These are phyloP conservation scores for Pseudomassariella vexata DNA, from an alignment of 2,329 filamentous ascomycete genomes.

Conservation along the genomic window DNA sequence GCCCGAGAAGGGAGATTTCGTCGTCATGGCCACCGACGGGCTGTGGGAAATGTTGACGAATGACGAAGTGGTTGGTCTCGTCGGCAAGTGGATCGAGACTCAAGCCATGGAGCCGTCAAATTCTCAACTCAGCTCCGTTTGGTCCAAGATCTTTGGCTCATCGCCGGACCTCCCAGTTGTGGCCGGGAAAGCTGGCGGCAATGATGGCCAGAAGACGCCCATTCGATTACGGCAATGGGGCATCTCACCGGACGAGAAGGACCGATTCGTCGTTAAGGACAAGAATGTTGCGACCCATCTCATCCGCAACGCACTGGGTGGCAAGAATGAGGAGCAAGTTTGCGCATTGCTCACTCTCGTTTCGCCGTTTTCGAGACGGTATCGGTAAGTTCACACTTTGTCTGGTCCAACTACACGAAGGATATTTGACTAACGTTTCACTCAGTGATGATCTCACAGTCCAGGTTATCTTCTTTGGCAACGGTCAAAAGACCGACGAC, in stretches of 20 bases:
- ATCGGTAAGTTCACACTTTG: constrained; percentile 57
- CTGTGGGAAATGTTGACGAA: constrained; percentile 99
- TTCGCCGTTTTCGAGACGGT: constrained; percentile 83
- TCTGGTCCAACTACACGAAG: not conserved
- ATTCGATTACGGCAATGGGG: constrained; percentile 91
- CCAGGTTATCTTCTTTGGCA: constrained; percentile 96
- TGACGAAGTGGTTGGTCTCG: constrained; percentile 92
- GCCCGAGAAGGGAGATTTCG: constrained; percentile 85
- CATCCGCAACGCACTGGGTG: constrained; percentile 89
- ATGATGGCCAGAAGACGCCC: constrained; percentile 74
- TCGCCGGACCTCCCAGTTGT: constrained; percentile 69
- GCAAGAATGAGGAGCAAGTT: constrained; percentile 88
- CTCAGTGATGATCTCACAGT: constrained; percentile 87
- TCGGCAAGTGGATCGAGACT: constrained; percentile 92
- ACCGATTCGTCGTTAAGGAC: constrained; percentile 89
- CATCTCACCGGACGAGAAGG: constrained; percentile 64
- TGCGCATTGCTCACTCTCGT: constrained; percentile 87
- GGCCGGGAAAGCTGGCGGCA: constrained; percentile 38
- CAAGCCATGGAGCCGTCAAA: constrained; percentile 47
- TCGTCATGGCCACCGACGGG: constrained; percentile 94
- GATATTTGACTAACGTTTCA: constrained; percentile 1
- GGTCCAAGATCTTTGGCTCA: constrained; percentile 59
- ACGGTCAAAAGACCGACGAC: constrained; percentile 68
- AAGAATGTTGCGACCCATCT: constrained; percentile 95
- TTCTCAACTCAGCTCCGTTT: constrained; percentile 64